These are phyloP conservation scores for Fraxinus floribunda DNA, from an alignment of 305 asterid species.

Conservation along the genomic window DNA sequence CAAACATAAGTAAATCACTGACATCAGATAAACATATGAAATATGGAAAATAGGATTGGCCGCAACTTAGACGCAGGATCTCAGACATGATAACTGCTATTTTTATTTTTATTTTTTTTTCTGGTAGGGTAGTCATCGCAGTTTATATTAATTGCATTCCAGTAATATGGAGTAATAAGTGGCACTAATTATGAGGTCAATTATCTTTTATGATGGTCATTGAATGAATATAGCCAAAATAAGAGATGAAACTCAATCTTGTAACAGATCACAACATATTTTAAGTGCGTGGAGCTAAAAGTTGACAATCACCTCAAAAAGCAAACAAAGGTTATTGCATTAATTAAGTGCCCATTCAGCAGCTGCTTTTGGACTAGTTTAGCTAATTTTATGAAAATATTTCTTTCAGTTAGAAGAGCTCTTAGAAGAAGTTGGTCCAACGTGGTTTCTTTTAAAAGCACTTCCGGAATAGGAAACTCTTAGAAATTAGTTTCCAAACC, in stretches of 20 bases:
- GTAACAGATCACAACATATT: constrained; percentile 4
- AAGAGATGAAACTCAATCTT: neutral
- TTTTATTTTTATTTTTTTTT: neutral
- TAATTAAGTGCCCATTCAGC: too few species aligned
- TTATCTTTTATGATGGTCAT: neutral
- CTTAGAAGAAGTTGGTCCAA: too few species aligned
- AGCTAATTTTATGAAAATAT: too few species aligned
- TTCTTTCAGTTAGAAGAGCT: too few species aligned
- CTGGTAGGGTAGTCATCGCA: neutral
- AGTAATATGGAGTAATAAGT: constrained; percentile 8
- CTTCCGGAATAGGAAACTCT: too few species aligned
- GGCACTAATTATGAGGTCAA: neutral
- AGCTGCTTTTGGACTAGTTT: too few species aligned
- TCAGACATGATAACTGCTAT: neutral
- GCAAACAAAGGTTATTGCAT: neutral
- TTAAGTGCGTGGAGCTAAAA: neutral
- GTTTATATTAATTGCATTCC: neutral
- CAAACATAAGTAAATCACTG: constrained; percentile 15
- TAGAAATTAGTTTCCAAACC: too few species aligned
- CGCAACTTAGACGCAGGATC: constrained; percentile 1
- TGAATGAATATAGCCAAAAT: neutral
- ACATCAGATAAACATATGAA: constrained; percentile 13
- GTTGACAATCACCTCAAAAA: constrained; percentile 4
- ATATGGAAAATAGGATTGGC: constrained; percentile 9
- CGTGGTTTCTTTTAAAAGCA: too few species aligned